These are phyloP conservation scores for Singerocomus rubriflavus DNA, from an alignment of 1,284 basidiomycete genomes.

Conservation along the genomic window DNA sequence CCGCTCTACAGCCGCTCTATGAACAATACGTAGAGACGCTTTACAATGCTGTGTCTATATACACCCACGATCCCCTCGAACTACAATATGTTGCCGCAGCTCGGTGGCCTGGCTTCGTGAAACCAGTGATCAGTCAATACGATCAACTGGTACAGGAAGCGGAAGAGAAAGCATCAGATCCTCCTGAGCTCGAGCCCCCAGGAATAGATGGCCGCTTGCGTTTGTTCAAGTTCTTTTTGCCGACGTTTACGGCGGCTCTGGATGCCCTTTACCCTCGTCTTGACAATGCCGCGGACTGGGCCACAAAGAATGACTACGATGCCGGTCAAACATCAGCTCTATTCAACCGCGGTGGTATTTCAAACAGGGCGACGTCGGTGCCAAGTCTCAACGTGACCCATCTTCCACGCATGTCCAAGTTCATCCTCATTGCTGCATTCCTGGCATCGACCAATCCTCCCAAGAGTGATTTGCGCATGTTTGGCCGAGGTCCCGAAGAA, in stretches of 20 bases:
- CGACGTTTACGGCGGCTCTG: slow-evolving; percentile 57
- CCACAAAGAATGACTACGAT: slow-evolving; percentile 42
- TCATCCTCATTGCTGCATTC: slow-evolving; percentile 78
- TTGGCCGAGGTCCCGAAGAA: slow-evolving; percentile 68
- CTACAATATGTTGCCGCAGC: slow-evolving; percentile 74
- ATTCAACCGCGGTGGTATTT: slow-evolving; percentile 6
- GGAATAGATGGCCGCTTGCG: slow-evolving; percentile 59
- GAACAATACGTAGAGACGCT: slow-evolving; percentile 64
- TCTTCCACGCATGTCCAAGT: slow-evolving; percentile 65
- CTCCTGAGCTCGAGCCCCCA: slow-evolving; percentile 38
- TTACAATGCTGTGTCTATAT: slow-evolving; percentile 62
- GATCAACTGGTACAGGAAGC: slow-evolving; percentile 19
- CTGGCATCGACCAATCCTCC: slow-evolving; percentile 86
- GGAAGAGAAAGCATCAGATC: slow-evolving; percentile 28
- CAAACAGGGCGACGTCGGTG: slow-evolving; percentile 19
- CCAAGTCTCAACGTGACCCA: slow-evolving; percentile 18
- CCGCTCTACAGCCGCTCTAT: slow-evolving; percentile 57
- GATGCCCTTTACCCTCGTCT: slow-evolving; percentile 64
- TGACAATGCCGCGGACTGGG: slow-evolving; percentile 61
- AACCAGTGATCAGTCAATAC: slow-evolving; percentile 61
- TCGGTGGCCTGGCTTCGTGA: slow-evolving; percentile 76
- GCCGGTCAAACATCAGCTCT: slow-evolving; percentile 11
- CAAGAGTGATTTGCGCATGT: slow-evolving; percentile 78
- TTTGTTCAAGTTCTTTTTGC: slow-evolving; percentile 56
- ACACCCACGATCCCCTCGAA: slow-evolving; percentile 66